Conservation (phyloP, 169 alveolate genomes). For the Cryptosporidium parvum region DNA sequence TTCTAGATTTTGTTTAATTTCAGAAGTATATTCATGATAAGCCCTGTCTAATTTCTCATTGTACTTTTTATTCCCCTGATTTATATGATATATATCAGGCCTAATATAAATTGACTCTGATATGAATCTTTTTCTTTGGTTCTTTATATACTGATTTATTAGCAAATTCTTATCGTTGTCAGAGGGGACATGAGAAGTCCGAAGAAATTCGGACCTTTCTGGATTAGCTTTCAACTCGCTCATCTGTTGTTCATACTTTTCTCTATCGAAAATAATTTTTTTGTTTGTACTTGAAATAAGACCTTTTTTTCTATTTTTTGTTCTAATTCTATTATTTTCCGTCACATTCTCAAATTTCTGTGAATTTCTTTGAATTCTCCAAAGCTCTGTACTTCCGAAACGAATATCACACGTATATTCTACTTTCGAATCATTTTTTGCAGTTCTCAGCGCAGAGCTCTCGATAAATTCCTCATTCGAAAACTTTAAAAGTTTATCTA, state of each 20-base stretch:
- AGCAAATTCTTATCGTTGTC: slow-evolving; percentile 20
- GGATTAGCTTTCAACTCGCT: slow-evolving; percentile 4
- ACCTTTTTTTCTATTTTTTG: slow-evolving; percentile 11
- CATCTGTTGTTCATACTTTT: slow-evolving; percentile 60
- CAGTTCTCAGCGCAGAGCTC: slow-evolving; percentile 5
- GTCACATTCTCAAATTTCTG: neutral
- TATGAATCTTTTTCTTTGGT: slow-evolving; percentile 17
- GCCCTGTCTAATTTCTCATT: slow-evolving; percentile 50
- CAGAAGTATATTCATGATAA: slow-evolving; percentile 18
- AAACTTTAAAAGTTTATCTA: neutral
- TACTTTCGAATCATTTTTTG: neutral
- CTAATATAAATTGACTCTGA: neutral
- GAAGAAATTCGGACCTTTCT: slow-evolving; percentile 19
- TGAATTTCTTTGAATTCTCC: slow-evolving; percentile 3
- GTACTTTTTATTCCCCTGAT: slow-evolving; percentile 24
- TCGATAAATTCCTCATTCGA: slow-evolving; percentile 28
- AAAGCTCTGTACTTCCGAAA: slow-evolving; percentile 19
- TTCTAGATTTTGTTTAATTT: slow-evolving; percentile 55
- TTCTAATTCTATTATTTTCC: neutral
- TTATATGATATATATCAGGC: slow-evolving; percentile 27
- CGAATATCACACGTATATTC: neutral
- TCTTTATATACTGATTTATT: slow-evolving; percentile 27
- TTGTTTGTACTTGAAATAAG: slow-evolving; percentile 1
- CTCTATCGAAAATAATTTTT: slow-evolving; percentile 14
- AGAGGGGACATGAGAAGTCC: slow-evolving; percentile 38